These are phyloP conservation scores for Leptomonas seymouri DNA, from an alignment of 208 protist genomes.

Conservation along the genomic window DNA sequence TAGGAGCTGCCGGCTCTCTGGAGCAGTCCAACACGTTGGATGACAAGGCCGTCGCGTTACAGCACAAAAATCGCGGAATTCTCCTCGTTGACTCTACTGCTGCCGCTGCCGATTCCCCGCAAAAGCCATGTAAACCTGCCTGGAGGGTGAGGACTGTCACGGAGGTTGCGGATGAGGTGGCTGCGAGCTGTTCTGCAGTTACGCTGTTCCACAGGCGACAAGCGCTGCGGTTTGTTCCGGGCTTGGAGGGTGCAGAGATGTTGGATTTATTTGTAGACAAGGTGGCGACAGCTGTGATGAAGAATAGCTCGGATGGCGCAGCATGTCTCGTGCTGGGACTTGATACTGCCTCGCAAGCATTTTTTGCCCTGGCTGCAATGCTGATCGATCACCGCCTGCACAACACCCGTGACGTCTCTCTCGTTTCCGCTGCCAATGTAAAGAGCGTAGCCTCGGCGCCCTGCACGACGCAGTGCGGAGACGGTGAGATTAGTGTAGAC, in stretches of 20 bases:
- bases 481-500: not conserved
- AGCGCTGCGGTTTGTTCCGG: constrained; percentile 14
- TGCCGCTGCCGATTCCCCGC: not conserved
- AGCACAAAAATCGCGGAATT: not conserved
- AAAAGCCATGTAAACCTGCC: not conserved
- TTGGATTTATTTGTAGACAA: constrained; percentile 19
- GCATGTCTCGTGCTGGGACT: constrained; percentile 20
- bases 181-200: not conserved
- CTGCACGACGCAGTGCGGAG: not conserved
- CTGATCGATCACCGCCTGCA: constrained; percentile 25
- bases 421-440: too few species aligned
- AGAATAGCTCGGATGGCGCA: not conserved
- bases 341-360: constrained; percentile 17
- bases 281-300: constrained; percentile 5
- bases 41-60: not conserved
- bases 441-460: too few species aligned
- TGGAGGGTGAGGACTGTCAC: constrained; percentile 6
- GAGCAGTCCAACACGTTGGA: not conserved
- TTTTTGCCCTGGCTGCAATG: constrained; percentile 28
- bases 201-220: constrained; percentile 13
- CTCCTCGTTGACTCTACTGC: not conserved
- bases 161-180: constrained; percentile 25
- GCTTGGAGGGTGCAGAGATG: not conserved
- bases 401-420: not conserved
- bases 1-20: not conserved